phyloP scores from a whole-genome alignment of 2,329 filamentous ascomycete genomes.

The Ploettnerulaceae sp. region DNA sequence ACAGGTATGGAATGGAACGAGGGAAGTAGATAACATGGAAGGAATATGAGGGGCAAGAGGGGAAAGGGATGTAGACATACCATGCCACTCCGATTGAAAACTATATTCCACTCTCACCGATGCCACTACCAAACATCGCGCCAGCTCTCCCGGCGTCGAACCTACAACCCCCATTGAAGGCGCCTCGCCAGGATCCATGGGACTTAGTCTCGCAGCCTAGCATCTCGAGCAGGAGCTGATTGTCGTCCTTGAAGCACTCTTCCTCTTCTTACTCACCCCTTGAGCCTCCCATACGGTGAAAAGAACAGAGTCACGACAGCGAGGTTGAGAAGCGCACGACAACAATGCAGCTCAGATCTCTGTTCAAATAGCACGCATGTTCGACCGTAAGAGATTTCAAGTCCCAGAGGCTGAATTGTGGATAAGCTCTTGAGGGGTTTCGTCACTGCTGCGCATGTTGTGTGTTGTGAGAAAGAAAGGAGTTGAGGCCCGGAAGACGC shows the following conservation, averaged over 20 bases:
- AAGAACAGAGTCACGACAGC: background rate
- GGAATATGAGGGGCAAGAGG: background rate
- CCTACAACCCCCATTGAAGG: constrained; percentile 22
- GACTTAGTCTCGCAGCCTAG: constrained; percentile 14
- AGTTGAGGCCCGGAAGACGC: constrained; percentile 14
- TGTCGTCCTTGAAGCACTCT: constrained; percentile 29
- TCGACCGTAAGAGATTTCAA: constrained; percentile 22
- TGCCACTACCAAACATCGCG: constrained; percentile 14
- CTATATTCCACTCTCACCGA: constrained; percentile 33
- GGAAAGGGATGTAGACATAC: constrained; percentile 20
- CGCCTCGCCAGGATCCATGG: constrained; percentile 6
- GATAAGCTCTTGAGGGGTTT: constrained; percentile 32
- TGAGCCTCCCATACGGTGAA: constrained; percentile 11
- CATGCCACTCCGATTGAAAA: constrained; percentile 37
- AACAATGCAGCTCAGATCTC: constrained; percentile 35
- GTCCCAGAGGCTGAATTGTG: constrained; percentile 28
- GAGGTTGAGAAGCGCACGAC: background rate
- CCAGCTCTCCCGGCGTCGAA: constrained; percentile 12
- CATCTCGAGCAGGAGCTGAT: constrained; percentile 31
- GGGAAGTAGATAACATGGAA: background rate
- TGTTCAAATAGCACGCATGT: constrained; percentile 35
- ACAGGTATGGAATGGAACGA: background rate
- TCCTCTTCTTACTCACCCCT: constrained; percentile 9
- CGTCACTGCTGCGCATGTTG: constrained; percentile 32
- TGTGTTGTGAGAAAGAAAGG: constrained; percentile 16